Conservation (phyloP, 208 protist genomes). For the Acanthamoeba healyi region DNA sequence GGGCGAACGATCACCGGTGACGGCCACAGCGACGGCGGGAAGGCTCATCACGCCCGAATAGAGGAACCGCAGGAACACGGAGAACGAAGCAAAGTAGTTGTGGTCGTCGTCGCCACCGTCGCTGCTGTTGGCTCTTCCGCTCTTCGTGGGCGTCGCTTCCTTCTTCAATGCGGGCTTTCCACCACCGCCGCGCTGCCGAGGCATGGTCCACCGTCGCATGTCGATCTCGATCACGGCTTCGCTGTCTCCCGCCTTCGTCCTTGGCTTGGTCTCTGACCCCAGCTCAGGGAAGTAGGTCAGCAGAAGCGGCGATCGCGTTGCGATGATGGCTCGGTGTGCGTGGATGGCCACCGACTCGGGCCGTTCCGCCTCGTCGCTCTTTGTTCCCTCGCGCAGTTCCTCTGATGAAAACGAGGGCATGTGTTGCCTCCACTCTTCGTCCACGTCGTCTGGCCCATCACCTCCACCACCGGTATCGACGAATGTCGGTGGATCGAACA, state of each 20-base stretch:
- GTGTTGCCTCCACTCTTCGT: conserved; percentile 2
- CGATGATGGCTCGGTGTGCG: conserved; percentile 34
- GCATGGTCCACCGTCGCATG: conserved; percentile 5
- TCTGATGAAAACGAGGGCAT: not conserved
- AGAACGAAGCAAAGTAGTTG: conserved; percentile 29
- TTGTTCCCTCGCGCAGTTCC: not conserved
- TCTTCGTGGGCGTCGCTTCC: not conserved
- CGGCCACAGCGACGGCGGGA: not conserved
- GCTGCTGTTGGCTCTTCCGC: not conserved
- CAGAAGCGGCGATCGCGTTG: conserved; percentile 1
- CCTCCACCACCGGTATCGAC: not conserved
- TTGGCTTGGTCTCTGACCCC: not conserved
- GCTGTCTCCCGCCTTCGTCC: not conserved
- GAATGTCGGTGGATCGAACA: not conserved
- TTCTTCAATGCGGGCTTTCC: not conserved
- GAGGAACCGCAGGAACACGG: conserved; percentile 7
- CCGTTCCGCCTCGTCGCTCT: not conserved
- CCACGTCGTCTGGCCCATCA: not conserved
- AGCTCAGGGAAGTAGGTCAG: not conserved
- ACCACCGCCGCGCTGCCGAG: not conserved
- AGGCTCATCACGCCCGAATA: conserved; percentile 38
- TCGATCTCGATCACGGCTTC: not conserved
- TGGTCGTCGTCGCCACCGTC: not conserved
- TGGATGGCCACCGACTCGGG: not conserved
- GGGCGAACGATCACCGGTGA: not conserved